phyloP scores from a whole-genome alignment of 768 basidiomycete genomes.

The Hortiboletus campestris region DNA sequence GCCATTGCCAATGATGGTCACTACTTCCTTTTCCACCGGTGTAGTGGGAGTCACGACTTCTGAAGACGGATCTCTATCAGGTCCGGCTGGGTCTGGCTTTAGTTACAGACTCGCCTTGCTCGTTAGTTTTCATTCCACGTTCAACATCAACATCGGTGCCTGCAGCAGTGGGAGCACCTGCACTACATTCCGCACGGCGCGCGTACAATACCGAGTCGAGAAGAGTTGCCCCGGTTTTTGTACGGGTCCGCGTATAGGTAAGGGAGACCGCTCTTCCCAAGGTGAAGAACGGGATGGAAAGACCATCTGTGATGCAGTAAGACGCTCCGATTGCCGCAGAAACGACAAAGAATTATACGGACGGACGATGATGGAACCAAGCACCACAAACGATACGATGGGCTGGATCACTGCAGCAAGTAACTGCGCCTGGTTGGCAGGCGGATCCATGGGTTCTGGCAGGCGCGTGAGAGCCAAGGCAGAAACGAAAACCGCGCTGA shows the following conservation, averaged over 20 bases:
- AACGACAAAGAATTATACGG: conserved; percentile 27
- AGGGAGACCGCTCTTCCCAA: conserved; percentile 47
- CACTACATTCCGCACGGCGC: conserved; percentile 22
- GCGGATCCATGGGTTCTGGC: conserved; percentile 55
- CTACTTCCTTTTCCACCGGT: not conserved
- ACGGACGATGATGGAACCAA: conserved; percentile 85
- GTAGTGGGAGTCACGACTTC: not conserved
- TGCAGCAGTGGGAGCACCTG: not conserved
- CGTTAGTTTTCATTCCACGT: conserved; percentile 8
- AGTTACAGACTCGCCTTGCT: not conserved
- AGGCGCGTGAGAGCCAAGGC: conserved; percentile 66
- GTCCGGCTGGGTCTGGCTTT: not conserved
- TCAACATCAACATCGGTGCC: conserved; percentile 19
- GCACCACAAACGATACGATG: conserved; percentile 83
- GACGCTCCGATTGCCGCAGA: not conserved
- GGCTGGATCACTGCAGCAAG: conserved; percentile 75
- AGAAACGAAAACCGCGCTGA: conserved; percentile 86
- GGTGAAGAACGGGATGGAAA: conserved; percentile 69
- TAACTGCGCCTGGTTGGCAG: conserved; percentile 65
- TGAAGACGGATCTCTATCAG: not conserved
- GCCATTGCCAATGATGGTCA: not conserved
- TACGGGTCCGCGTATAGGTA: conserved; percentile 41
- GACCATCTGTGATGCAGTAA: conserved; percentile 46
- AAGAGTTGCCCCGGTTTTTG: conserved; percentile 23
- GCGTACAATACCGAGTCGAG: conserved; percentile 48